phyloP scores from a whole-genome alignment of 2,329 filamentous ascomycete species.

The Fonsecaea pedrosoi region DNA sequence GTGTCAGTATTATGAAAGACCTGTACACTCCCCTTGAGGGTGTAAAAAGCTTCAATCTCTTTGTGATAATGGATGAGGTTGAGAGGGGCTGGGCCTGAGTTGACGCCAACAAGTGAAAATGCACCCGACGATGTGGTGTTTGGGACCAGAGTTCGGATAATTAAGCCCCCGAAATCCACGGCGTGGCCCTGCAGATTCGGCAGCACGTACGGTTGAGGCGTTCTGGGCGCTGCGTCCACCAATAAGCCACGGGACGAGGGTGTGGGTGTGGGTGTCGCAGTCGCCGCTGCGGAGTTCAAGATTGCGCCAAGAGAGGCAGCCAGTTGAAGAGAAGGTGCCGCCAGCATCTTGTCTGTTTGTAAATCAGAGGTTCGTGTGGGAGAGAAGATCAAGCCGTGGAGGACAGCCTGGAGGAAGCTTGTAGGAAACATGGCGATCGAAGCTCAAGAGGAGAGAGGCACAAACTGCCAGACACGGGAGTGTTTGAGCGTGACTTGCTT shows the following conservation, averaged over 20 bases:
- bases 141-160: conserved; percentile 34
- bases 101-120: conserved; percentile 31
- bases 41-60: conserved; percentile 36
- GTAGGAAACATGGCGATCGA: conserved; percentile 8
- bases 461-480: neutral
- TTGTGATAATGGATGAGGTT: conserved; percentile 35
- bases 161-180: conserved; percentile 34
- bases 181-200: conserved; percentile 34
- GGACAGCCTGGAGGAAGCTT: conserved; percentile 14
- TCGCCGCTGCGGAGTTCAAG: neutral
- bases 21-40: conserved; percentile 34
- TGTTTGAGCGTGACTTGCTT: neutral
- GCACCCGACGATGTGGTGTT: conserved; percentile 30
- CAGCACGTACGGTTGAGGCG: conserved; percentile 34
- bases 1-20: conserved; percentile 35
- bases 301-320: conserved; percentile 5
- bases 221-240: conserved; percentile 28
- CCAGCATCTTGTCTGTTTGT: conserved; percentile 9
- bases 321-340: conserved; percentile 5
- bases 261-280: neutral
- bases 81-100: conserved; percentile 30
- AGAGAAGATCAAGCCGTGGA: conserved; percentile 6
- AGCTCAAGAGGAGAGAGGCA: neutral
- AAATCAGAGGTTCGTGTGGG: neutral
- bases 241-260: conserved; percentile 14